A percentile compares a stretch with the other conserved stretches of the same genome.
These are phyloP conservation scores for Olyra latifolia DNA, from an alignment of 176 grass and related monocot genomes.

Conservation along the genomic window DNA sequence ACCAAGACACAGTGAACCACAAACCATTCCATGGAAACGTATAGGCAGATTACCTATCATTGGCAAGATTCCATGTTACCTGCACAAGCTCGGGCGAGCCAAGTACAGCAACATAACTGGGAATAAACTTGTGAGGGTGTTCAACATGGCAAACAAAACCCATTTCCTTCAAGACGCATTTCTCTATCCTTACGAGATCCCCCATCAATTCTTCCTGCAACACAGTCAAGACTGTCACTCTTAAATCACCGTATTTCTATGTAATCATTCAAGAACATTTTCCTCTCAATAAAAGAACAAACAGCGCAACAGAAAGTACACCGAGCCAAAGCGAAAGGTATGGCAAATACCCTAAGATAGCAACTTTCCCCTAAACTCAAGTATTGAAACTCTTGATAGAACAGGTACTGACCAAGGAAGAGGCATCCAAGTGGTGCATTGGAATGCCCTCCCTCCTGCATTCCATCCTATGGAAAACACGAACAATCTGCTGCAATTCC, in stretches of 20 bases:
- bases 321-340: not conserved
- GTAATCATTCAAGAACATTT: not conserved
- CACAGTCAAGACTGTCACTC: not conserved
- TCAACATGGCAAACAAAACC: conserved; percentile 58
- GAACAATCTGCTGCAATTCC: conserved; percentile 35
- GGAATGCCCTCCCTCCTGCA: conserved; percentile 38
- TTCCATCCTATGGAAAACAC: conserved; percentile 52
- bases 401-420: not conserved
- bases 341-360: no score
- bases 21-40: not conserved
- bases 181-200: not conserved
- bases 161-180: not conserved
- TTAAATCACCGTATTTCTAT: not conserved
- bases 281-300: not conserved
- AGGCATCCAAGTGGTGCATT: conserved; percentile 32
- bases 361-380: not conserved
- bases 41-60: conserved; percentile 40
- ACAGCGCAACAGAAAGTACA: not conserved
- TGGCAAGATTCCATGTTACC: conserved; percentile 55
- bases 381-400: not conserved
- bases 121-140: conserved; percentile 63
- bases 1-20: not conserved
- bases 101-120: conserved; percentile 47
- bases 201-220: not conserved
- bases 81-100: conserved; percentile 39